Base-by-base conservation (phyloP, 305 asterid species). In the Solanum aculeatissimum region DNA sequence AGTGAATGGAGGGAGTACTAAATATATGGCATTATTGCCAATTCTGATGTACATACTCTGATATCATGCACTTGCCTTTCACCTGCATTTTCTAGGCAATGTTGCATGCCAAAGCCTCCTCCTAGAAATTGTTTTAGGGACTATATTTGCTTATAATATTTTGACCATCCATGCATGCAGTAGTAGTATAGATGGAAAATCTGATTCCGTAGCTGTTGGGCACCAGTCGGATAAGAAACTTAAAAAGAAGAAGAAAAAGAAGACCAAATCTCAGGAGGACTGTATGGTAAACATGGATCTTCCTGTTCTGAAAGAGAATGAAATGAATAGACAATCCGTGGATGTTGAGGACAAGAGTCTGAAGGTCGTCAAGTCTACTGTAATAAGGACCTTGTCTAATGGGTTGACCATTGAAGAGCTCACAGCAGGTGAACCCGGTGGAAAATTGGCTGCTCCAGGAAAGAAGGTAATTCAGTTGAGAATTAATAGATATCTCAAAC, bases 361-460 rank as follows among this genome's bases (percentile, higher is more conserved):
- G 71, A 51, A 87, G 71, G 86, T 69, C 9, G 86, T 72, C 9
- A 84, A 11, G 42, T 83, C 91, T 74, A 81, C 77, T 84, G 57
- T 85, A 32, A 85, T 25, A 82, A 90, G 85, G 89, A 91, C 94
- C 83, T 92, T 96, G 65, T 90, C 94, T 57, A 93, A 90, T 87
- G 99, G 97, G 68, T 87, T 94, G 91, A 87, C 87, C 57, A 91
- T 96, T 89, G 96, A 93, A 90, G 96, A 92, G 78, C 86, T 96
- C 71, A 86, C 90, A 51, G 84, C 72, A 83, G 96, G 98, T 81
- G 90, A 89, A 77, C 89, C 90, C 13, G 92, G 85, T 85, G 97
- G 97, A 85, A 94, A 91, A 89, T 85, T 89, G 81, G 99, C 99
- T 45, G 90, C 86, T 40, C 84, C 86, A 1, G 97, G 97, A 54